Base-by-base conservation (phyloP, 1,139 yeast genomes). In the Debaryomyces singareniensis region DNA sequence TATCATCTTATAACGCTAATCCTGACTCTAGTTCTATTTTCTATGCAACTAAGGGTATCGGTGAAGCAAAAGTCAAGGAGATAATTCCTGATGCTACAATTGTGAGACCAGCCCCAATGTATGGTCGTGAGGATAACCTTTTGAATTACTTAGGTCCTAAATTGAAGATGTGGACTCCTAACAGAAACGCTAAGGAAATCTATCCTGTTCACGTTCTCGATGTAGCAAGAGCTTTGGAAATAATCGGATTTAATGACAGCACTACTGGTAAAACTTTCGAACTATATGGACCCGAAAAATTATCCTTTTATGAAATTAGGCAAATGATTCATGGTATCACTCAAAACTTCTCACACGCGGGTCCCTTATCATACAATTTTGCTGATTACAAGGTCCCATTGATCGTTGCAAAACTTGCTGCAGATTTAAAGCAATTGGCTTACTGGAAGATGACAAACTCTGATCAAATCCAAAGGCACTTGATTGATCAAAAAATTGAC, bases 81-180 rank as follows among this genome's bases (percentile, higher is more conserved):
- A 71, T 72, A 31, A 55, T 73, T 34, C 94, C 95, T 20, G 83
- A 77, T 45, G 69, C 85, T 29, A 85, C 95, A 21, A 83, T 85
- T 49, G 93, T 85, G 26, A 78, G 95, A 56, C 95, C 95, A 9
- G 77, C 84, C 13, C 86, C 84, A 38, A 71, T 84, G 75, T 85
- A 60, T 51, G 94, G 94, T 25, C 68, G 80, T 51, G 83, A 80
- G 51, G 91, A 83, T 53, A 65, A 71, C 41, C 75, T 85, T 51
- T 66, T 85, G 47, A 79, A 78, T 59, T 70, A 70, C 51, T 64
- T 83, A 51, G 68, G 76, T 9, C 72, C 75, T 29, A 58, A 71
- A 45, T 64, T 70, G 44, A 68, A 72, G 47, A 61, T 74, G 61
- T 69, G 80, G 65, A 68, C 79, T 27, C 78, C 85, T 33, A 75